phyloP scores from a whole-genome alignment of 2,329 filamentous ascomycete genomes.

The Leptodontidium sp. region DNA sequence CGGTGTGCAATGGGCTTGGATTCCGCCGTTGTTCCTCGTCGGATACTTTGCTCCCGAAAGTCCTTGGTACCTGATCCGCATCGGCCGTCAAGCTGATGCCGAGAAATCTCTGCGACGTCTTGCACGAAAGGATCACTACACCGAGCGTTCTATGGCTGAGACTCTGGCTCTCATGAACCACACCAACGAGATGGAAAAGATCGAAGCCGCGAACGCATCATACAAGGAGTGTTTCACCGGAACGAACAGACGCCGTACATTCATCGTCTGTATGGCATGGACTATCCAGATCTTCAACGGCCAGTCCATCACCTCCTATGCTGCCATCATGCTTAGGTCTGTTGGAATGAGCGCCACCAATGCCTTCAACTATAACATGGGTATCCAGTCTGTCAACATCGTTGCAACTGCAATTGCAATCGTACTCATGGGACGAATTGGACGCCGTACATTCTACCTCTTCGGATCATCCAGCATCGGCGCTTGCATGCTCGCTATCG shows the following conservation, averaged over 20 bases:
- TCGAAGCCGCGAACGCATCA: constrained; percentile 7
- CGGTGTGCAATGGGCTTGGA: constrained; percentile 36
- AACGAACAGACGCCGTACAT: constrained; percentile 21
- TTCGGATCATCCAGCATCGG: constrained; percentile 14
- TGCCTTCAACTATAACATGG: constrained; percentile 23
- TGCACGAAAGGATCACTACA: constrained; percentile 15
- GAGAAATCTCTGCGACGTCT: constrained; percentile 39
- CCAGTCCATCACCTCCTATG: constrained; percentile 11
- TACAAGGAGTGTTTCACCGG: constrained; percentile 19
- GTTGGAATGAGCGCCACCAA: constrained; percentile 14
- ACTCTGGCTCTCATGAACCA: constrained; percentile 20
- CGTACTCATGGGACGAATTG: constrained; percentile 1
- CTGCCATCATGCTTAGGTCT: constrained; percentile 14
- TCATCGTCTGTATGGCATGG: constrained; percentile 20
- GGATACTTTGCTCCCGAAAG: constrained; percentile 46
- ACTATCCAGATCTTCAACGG: constrained; percentile 19
- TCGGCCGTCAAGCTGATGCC: constrained; percentile 43
- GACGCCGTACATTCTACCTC: constrained; percentile 15
- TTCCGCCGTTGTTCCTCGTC: constrained; percentile 39
- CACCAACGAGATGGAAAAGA: constrained; percentile 23
- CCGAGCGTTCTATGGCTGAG: not conserved
- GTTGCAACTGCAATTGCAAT: not conserved
- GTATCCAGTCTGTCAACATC: constrained; percentile 19
- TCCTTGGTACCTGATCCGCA: constrained; percentile 47
- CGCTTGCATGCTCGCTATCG: constrained; percentile 10